Base-by-base conservation (phyloP, 176 grass and related monocot species). In the Eleusine coracana region DNA sequence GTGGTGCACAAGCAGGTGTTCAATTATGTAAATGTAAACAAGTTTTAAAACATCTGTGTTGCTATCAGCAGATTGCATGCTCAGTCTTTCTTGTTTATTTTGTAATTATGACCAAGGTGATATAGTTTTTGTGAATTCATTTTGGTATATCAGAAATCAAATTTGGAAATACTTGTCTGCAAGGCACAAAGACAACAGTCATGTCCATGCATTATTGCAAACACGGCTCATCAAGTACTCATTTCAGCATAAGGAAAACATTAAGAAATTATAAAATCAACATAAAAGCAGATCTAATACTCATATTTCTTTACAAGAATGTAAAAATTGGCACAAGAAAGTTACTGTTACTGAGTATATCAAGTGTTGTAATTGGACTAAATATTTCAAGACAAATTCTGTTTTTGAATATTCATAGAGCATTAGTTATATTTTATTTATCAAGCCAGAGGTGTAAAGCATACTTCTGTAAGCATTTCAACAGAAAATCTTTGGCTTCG, bases 391-490 rank as follows among this genome's bases (percentile, higher is more conserved):
- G 38, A 29, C 23, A 17, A 39, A 71, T 63, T 52, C 12, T 3
- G 20, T 76, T 71, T 31, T 82, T 62, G 5, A 71, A 81, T 38
- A 79, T 17, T 59, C 48, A 68, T 65, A 18, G 8, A 49, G 2
- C 48, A 46, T 18, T 54, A 73, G 7, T 64, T 50, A 76, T 29
- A 21, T 11, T 11, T 54, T 34, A 74, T 49, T 55, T 44, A 56
- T 86, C 72, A 79, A 80, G 76, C 61, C 29, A 16, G 86, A 70
- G 56, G 28, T 71, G 79, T 64, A 56, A 82, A 55, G 38, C 17
- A 71, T 97, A 97, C 95, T 97, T 83, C 21, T 97, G 92, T 84
- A 97, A 91, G 88, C 95, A 97, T 89, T 94, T 92, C 18, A 91
- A 82, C 67, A 97, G 81, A 88, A 97, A 97, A 91, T 97, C 92